Percentiles rank a stretch among this genome's conserved stretches.
Conservation (phyloP, 768 basidiomycete species). For the Serendipita sp. region DNA sequence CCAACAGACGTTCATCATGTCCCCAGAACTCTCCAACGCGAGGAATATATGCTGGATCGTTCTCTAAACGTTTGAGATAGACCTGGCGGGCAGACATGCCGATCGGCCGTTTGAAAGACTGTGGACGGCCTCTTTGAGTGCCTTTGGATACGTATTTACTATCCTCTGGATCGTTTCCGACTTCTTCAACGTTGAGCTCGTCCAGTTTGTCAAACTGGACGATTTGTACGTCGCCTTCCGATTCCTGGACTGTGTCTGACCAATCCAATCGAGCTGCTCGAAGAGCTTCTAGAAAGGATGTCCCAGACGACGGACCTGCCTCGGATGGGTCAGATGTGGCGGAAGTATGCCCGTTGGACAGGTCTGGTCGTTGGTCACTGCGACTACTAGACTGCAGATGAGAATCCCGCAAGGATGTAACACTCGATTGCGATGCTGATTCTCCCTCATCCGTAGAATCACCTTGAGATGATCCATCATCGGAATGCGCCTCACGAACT, state of each 20-base stretch:
- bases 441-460: slow-evolving; percentile 5
- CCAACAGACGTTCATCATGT: slow-evolving; percentile 78
- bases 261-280: slow-evolving; percentile 10
- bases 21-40: slow-evolving; percentile 89
- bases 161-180: slow-evolving; percentile 8
- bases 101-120: slow-evolving; percentile 21
- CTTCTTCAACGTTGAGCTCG: slow-evolving; percentile 14
- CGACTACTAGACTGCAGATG: neutral
- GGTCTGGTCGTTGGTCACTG: neutral
- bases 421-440: neutral
- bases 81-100: slow-evolving; percentile 63
- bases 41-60: slow-evolving; percentile 78
- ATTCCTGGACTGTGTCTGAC: slow-evolving; percentile 8
- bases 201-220: slow-evolving; percentile 57
- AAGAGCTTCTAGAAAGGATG: neutral
- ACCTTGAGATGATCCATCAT: neutral
- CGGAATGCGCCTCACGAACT: slow-evolving; percentile 8
- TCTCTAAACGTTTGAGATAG: slow-evolving; percentile 66
- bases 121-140: slow-evolving; percentile 6
- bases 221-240: slow-evolving; percentile 45
- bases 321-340: neutral
- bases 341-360: neutral
- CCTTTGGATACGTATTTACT: slow-evolving; percentile 12
- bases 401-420: neutral
- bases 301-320: neutral